These are phyloP conservation scores for Ulota crispa DNA, from an alignment of 225 moss, liverwort and hornwort genomes.

Conservation along the genomic window DNA sequence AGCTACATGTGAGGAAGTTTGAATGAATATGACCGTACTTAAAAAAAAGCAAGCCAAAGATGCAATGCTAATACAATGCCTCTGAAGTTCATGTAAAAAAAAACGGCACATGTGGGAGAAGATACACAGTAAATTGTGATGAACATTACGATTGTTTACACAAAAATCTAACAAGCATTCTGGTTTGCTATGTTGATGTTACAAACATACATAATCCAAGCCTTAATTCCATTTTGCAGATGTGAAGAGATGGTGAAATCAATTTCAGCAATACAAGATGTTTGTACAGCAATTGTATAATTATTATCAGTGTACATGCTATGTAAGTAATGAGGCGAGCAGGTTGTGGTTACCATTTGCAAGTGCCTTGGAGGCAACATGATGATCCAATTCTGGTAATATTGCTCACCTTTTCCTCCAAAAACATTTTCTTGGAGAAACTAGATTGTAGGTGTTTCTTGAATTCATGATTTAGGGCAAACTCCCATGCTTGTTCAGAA, in stretches of 20 bases:
- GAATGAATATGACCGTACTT: too few species aligned
- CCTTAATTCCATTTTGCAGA: not conserved
- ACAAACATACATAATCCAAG: not conserved
- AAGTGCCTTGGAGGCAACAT: not conserved
- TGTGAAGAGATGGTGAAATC: not conserved
- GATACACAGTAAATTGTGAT: not conserved
- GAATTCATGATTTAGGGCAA: not conserved
- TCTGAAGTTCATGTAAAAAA: too few species aligned
- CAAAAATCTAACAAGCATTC: not conserved
- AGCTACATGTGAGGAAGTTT: too few species aligned
- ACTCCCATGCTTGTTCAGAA: too few species aligned
- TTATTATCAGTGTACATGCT: not conserved
- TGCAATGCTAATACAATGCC: too few species aligned
- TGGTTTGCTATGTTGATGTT: accelerated
- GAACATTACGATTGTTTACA: not conserved
- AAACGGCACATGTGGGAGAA: not conserved
- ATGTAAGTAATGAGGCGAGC: constrained; percentile 13
- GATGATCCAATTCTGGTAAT: not conserved
- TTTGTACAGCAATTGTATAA: accelerated
- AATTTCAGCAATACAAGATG: accelerated
- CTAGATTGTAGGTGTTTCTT: not conserved
- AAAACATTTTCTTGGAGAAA: not conserved
- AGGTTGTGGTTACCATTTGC: not conserved
- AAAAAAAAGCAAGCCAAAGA: too few species aligned
- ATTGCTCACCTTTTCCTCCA: accelerated